Base-by-base conservation (phyloP, 2,329 filamentous ascomycete genomes). In the Camptophora hylomeconis region DNA sequence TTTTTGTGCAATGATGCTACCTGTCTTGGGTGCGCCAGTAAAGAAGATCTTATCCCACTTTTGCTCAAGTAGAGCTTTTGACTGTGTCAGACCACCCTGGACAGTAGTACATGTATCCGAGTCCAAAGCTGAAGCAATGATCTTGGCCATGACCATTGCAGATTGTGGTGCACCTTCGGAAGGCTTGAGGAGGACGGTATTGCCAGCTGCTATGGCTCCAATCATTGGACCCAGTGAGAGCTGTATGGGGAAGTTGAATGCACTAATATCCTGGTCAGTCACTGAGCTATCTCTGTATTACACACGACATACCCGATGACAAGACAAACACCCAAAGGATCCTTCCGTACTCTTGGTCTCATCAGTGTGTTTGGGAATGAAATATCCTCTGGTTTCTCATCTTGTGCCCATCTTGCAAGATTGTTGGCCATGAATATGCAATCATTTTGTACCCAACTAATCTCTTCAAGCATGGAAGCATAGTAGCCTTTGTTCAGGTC, bases 31-130 rank as follows among this genome's bases (percentile, higher is more conserved):
- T 46, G 74, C 76, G 31, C 89, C 89, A 1, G 89, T 98, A 61
- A 93, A 98, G 63, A 89, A 86, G 48, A 98, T 92, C 69, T 94
- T 95, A 60, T 92, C 86, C 78, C 86, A 98, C 54, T 87, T 87
- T 60, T 84, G 72, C 33, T 87, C 73, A 18, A 98, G 68, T 24
- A 95, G 60, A 8, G 74, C 75, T 24, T 80, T 82, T 3, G 80
- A 84, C 63, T 93, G 83, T 3, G 76, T 66, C 12, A 93, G 58
- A 16, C 63, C 75, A 36, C 89, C 89, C 51, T 94, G 89, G 42
- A 94, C 64, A 34, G 83, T 70, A 19, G 64, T 60, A 56, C 83
- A 94, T 44, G 75, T 76, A 10, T 72, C 69, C 2, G 73, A 70
- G 51, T 95, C 89, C 30, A 98, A 73, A 20, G 69, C 69, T 21